Evolutionary conservation across 2,329 filamentous ascomycete species (phyloP).

Genomic region (Fusarium caatingaense): DNA sequence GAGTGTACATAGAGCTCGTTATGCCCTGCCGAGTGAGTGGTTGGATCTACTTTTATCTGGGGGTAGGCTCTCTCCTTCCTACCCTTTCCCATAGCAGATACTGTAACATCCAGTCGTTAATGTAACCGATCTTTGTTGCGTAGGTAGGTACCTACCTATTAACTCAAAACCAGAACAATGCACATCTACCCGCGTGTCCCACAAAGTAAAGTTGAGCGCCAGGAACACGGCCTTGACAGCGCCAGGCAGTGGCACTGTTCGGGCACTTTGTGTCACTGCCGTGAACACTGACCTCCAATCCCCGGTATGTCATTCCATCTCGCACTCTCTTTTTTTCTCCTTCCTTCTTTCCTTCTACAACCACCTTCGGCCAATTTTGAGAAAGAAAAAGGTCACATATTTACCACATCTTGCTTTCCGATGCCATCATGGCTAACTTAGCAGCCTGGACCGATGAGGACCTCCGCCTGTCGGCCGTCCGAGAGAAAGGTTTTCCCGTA

Average conservation of each 20-base stretch:
- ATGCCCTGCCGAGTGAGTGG: not conserved
- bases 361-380: not conserved
- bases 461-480: slow-evolving; percentile 11
- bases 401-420: not conserved
- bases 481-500: slow-evolving; percentile 21
- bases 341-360: not conserved
- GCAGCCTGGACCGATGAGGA: slow-evolving; percentile 41
- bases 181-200: not conserved
- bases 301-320: not conserved
- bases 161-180: not conserved
- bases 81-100: not conserved
- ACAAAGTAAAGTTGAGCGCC: not conserved
- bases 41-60: not conserved
- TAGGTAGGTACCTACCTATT: not conserved
- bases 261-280: not conserved
- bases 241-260: not conserved
- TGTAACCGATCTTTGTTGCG: not conserved
- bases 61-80: not conserved
- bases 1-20: not conserved
- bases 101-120: not conserved
- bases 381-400: not conserved
- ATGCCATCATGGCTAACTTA: slow-evolving; percentile 13
- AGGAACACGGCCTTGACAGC: not conserved
- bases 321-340: not conserved
- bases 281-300: not conserved